A percentile compares a stretch with the other conserved stretches of the same genome.
Conservation (phyloP, 2,329 filamentous ascomycete species). For the Cladophialophora bantiana region DNA sequence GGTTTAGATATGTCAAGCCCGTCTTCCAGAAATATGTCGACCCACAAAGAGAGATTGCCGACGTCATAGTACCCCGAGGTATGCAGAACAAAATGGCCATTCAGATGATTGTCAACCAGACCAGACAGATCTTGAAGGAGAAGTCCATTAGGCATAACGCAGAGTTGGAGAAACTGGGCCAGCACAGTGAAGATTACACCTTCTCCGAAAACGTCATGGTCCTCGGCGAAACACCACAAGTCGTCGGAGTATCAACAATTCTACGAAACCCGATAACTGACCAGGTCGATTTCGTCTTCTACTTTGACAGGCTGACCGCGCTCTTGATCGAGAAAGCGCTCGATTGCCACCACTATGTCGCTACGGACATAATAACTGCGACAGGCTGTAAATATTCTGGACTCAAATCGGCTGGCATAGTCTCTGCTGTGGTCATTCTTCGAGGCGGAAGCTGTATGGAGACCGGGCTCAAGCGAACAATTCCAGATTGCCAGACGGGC, state of each 20-base stretch:
- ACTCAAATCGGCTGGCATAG: slow-evolving; percentile 71
- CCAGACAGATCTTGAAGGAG: slow-evolving; percentile 82
- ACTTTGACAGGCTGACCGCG: slow-evolving; percentile 89
- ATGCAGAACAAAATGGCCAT: slow-evolving; percentile 96
- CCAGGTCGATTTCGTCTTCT: slow-evolving; percentile 94
- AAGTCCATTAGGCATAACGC: slow-evolving; percentile 85
- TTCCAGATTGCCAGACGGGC: slow-evolving; percentile 90
- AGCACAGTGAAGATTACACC: slow-evolving; percentile 72
- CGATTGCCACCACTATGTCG: slow-evolving; percentile 75
- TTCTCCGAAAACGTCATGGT: slow-evolving; percentile 77
- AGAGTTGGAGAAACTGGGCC: slow-evolving; percentile 77
- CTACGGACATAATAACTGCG: slow-evolving; percentile 72
- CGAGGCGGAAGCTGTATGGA: slow-evolving; percentile 90
- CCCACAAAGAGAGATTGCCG: slow-evolving; percentile 76
- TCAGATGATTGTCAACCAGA: slow-evolving; percentile 89
- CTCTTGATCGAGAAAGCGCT: slow-evolving; percentile 82
- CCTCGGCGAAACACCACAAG: slow-evolving; percentile 77
- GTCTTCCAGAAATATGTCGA: slow-evolving; percentile 95
- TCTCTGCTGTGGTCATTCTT: slow-evolving; percentile 86
- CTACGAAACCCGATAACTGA: slow-evolving; percentile 79
- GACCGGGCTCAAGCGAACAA: slow-evolving; percentile 83
- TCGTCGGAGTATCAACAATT: slow-evolving; percentile 88
- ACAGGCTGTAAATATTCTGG: slow-evolving; percentile 74
- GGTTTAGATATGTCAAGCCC: slow-evolving; percentile 95
- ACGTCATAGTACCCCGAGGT: slow-evolving; percentile 93